A percentile compares a stretch with the other conserved stretches of the same genome.
Evolutionary conservation across 345 rosid genomes (phyloP).

Genomic region (Excoecaria agallocha): DNA sequence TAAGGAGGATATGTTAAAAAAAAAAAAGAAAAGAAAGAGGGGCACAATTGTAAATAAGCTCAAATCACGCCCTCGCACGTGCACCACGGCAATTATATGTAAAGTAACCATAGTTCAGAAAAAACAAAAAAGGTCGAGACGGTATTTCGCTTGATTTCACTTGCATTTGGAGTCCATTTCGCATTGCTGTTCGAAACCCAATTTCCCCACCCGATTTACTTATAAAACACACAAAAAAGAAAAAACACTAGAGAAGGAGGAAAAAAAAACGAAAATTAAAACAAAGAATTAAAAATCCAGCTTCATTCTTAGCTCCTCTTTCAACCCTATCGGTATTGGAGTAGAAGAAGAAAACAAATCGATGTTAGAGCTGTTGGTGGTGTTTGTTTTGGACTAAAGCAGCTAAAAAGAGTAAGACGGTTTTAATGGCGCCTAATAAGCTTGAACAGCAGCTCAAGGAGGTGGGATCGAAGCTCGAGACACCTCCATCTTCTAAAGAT

Average conservation of each 20-base stretch:
- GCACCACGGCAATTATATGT: too few species aligned
- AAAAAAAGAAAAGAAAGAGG: too few species aligned
- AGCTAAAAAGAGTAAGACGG: conserved; percentile 10
- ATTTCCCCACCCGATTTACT: background rate
- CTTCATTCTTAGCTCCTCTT: background rate
- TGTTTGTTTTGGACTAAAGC: background rate
- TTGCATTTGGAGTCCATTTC: conserved; percentile 37
- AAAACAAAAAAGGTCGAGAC: background rate
- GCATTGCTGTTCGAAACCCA: conserved; percentile 34
- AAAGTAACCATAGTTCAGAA: too few species aligned
- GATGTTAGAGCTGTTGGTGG: conserved; percentile 13
- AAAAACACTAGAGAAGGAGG: too few species aligned
- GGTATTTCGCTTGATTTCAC: conserved; percentile 21
- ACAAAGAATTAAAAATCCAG: background rate
- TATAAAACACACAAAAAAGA: conserved; percentile 14
- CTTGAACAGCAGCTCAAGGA: conserved; percentile 66
- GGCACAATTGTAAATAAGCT: too few species aligned
- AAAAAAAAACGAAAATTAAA: background rate
- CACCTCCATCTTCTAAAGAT: conserved; percentile 70
- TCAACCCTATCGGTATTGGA: conserved; percentile 22
- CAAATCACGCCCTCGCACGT: too few species aligned
- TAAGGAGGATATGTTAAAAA: too few species aligned
- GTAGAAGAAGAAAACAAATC: background rate
- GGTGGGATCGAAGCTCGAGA: conserved; percentile 85
- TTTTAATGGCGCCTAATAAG: conserved; percentile 62